Base-by-base conservation (phyloP, 2,329 filamentous ascomycete genomes). In the Teratosphaeria gauchensis region DNA sequence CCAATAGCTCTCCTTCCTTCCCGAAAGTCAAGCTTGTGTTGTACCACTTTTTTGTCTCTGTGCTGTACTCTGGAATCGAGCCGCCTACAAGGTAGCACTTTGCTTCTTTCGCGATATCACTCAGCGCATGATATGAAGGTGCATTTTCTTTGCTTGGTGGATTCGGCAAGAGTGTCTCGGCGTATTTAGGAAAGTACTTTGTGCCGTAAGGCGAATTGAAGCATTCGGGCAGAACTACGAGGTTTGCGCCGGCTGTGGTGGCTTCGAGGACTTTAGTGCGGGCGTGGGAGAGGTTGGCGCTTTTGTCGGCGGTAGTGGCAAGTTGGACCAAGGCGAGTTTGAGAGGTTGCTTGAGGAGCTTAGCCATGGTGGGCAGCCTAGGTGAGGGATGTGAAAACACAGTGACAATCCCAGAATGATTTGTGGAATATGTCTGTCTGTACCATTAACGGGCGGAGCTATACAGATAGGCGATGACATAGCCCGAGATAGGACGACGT, bases 161-260 rank as follows among this genome's bases (percentile, higher is more conserved):
- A 2, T 85, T 87, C 0, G 90, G 90, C 0, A 83, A 79, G n/a
- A 97, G 85, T 1, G 84, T 87, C 76, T 99, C 94, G 65, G 94
- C 92, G 74, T 97, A 97, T 61, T 86, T 83, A 57, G 92, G 87
- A 76, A 99, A 99, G 80, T 87, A 92, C 70, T 90, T 82, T 65
- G 86, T 91, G 65, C 94, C 94, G 75, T 99, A 99, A 8, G 94
- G 94, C 51, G 89, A 95, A 79, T 99, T 99, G 84, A 99, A 99
- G 81, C 94, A 99, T 78, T 99, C 94, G 38, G 94, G 94, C 19
- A 99, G 83, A 35, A 97, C 90, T 64, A 97, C 86, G 60, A 99
- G 85, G 59, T 88, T 85, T 61, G 92, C 90, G 65, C 92, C 92
- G 3, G 78, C 78, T 30, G 78, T 74, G 28, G 90, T 87, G 4